Conservation (phyloP, 495 filamentous ascomycete genomes). For the Penicilliopsis zonata region DNA sequence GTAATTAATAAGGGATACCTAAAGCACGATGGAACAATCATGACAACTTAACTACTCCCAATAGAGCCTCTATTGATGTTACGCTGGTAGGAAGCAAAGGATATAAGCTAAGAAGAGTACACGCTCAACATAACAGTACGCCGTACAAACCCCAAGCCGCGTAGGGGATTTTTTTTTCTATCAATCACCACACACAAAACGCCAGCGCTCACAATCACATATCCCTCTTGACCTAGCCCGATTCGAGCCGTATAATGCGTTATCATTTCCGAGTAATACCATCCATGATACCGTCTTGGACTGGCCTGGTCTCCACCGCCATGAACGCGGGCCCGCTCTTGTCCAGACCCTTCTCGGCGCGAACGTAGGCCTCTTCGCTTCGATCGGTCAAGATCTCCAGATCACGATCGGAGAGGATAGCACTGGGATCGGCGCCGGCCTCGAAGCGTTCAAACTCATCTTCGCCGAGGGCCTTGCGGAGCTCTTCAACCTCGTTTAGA, state of each 20-base stretch:
- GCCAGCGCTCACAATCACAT: too few relatives aligned
- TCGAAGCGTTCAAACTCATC: slow-evolving; percentile 48
- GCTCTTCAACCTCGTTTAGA: slow-evolving; percentile 29
- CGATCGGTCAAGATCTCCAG: slow-evolving; percentile 71
- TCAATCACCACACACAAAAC: slow-evolving; percentile 1
- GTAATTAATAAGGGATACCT: too few relatives aligned
- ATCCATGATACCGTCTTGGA: slow-evolving; percentile 20
- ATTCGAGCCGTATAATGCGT: too few relatives aligned
- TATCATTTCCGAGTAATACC: slow-evolving; percentile 13
- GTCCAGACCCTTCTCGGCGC: slow-evolving; percentile 60
- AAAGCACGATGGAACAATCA: too few relatives aligned
- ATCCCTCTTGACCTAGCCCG: too few relatives aligned
- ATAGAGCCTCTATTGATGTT: too few relatives aligned
- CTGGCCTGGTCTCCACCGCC: slow-evolving; percentile 30
- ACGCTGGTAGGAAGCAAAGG: too few relatives aligned
- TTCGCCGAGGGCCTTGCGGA: slow-evolving; percentile 34
- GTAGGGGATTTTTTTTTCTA: too few relatives aligned
- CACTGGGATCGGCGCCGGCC: slow-evolving; percentile 32
- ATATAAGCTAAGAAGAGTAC: too few relatives aligned
- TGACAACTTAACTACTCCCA: too few relatives aligned
- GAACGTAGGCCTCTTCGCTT: slow-evolving; percentile 71
- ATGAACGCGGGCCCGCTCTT: slow-evolving; percentile 27
- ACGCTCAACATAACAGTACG: too few relatives aligned
- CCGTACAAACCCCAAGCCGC: too few relatives aligned
- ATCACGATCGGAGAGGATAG: slow-evolving; percentile 66